phyloP scores from a whole-genome alignment of 2,329 filamentous ascomycete genomes.

The Phaeomoniella chlamydospora region DNA sequence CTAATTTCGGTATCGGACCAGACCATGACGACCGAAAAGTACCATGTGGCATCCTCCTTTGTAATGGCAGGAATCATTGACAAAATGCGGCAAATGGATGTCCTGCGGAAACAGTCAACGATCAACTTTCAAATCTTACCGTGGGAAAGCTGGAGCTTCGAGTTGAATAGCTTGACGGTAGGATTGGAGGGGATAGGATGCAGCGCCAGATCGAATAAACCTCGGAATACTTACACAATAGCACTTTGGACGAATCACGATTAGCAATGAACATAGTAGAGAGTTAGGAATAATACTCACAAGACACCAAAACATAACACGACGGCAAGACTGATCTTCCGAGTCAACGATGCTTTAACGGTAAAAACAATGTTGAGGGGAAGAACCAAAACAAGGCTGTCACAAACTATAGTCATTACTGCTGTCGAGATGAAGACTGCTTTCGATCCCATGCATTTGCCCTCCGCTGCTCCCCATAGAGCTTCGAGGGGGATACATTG shows the following conservation, averaged over 20 bases:
- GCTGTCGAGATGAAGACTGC: conserved; percentile 8
- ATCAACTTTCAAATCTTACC: no score
- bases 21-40: conserved; percentile 10
- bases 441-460: conserved; percentile 7
- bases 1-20: conserved; percentile 10
- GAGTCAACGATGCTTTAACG: conserved; percentile 6
- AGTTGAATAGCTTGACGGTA: no score
- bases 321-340: conserved; percentile 5
- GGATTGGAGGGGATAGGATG: no score
- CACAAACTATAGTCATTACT: conserved; percentile 8
- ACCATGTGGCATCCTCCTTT: conserved; percentile 10
- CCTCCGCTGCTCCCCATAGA: conserved; percentile 5
- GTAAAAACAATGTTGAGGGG: conserved; percentile 9
- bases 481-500: conserved; percentile 11
- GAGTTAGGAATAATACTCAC: conserved; percentile 3
- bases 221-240: background rate
- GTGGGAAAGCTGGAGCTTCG: no score
- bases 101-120: conserved; percentile 3
- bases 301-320: conserved; percentile 9
- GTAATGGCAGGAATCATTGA: conserved; percentile 9
- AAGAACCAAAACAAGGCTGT: conserved; percentile 9
- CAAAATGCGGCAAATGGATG: conserved; percentile 10
- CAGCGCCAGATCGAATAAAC: no score
- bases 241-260: background rate
- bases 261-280: background rate